Evolutionary conservation across 352 stramenopile genomes (phyloP).

Genomic region (Globisporangium irregulare): DNA sequence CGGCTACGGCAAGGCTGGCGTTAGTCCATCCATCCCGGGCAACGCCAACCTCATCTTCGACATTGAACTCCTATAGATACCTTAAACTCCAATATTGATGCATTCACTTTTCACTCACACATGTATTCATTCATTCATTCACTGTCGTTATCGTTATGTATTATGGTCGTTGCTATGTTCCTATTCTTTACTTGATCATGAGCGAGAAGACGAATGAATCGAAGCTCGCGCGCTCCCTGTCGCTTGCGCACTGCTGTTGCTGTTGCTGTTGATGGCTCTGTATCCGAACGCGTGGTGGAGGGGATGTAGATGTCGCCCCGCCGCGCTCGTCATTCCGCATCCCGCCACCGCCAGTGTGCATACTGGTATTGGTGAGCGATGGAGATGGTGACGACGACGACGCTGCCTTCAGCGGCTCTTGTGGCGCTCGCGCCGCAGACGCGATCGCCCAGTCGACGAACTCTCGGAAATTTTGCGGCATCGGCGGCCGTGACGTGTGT

Average conservation of each 20-base stretch:
- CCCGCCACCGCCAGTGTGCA: background rate
- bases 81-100: constrained; percentile 11
- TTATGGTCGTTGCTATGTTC: background rate
- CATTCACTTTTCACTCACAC: constrained; percentile 4
- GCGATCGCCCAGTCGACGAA: constrained; percentile 30
- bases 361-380: background rate
- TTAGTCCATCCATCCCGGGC: constrained; percentile 77
- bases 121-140: background rate
- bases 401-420: constrained; percentile 32
- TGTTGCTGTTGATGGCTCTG: background rate
- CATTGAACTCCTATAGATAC: constrained; percentile 86
- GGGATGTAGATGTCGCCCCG: background rate
- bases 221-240: constrained; percentile 37
- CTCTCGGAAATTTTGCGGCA: constrained; percentile 48
- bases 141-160: background rate
- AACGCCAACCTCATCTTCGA: constrained; percentile 95
- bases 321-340: background rate
- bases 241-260: background rate
- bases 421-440: constrained; percentile 20
- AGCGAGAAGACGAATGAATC: constrained; percentile 46
- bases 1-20: constrained; percentile 90
- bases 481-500: constrained; percentile 25
- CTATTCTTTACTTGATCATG: constrained; percentile 27
- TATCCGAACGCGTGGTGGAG: background rate
- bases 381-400: constrained; percentile 15